Percentiles rank a stretch among this genome's conserved stretches.
phyloP scores from a whole-genome alignment of 305 asterid species.

The Fraxinus latifolia region DNA sequence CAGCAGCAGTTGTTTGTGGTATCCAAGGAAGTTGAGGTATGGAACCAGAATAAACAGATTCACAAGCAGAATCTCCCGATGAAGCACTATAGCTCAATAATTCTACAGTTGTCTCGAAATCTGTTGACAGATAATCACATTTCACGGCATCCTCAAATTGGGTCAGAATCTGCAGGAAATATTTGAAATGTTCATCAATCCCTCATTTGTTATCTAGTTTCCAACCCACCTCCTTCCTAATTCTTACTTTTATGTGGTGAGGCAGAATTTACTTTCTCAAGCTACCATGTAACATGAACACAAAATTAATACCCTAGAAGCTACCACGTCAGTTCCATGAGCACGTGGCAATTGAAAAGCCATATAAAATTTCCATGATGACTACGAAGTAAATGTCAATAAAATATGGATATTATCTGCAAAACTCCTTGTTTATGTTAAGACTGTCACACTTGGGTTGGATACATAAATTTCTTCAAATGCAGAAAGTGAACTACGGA shows the following conservation, averaged over 20 bases:
- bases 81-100: constrained; percentile 51
- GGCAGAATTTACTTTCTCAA: background rate
- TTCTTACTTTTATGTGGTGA: background rate
- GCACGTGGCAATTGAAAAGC: background rate
- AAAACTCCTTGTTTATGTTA: background rate
- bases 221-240: background rate
- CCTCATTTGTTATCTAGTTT: background rate
- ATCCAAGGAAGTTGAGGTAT: constrained; percentile 83
- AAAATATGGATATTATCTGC: background rate
- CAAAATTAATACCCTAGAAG: background rate
- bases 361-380: background rate
- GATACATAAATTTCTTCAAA: background rate
- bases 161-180: constrained; percentile 54
- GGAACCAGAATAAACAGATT: constrained; percentile 34
- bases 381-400: background rate
- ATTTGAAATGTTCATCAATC: background rate
- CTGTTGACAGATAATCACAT: constrained; percentile 67
- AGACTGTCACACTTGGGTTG: background rate
- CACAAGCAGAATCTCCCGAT: constrained; percentile 38
- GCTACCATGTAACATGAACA: background rate
- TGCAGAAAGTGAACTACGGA: background rate
- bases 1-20: constrained; percentile 82
- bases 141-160: constrained; percentile 71
- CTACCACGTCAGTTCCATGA: background rate
- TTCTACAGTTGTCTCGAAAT: constrained; percentile 86